Evolutionary conservation across 768 basidiomycete species (phyloP).

Genomic region (Russula sp.): DNA sequence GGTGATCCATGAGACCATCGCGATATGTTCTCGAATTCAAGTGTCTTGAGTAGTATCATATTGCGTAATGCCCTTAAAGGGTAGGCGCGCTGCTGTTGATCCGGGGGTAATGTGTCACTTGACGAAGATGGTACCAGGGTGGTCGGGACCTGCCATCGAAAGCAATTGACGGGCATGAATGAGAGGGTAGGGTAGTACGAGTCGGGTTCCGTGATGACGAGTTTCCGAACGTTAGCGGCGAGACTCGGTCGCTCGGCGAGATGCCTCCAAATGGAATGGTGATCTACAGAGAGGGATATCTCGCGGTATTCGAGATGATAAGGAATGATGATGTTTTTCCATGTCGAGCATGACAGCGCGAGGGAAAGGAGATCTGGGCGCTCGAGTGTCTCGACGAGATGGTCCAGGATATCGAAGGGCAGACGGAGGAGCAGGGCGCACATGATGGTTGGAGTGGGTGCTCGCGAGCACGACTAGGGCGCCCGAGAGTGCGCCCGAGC

Average conservation of each 20-base stretch:
- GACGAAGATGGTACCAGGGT: slow-evolving; percentile 2
- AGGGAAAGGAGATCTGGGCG: slow-evolving; percentile 22
- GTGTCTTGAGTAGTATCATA: slow-evolving; percentile 21
- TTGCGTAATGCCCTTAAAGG: slow-evolving; percentile 20
- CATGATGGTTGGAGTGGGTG: slow-evolving; percentile 2
- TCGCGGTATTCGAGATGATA: slow-evolving; percentile 27
- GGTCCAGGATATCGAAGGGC: slow-evolving; percentile 20
- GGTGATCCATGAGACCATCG: slow-evolving; percentile 22
- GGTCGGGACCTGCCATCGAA: slow-evolving; percentile 17
- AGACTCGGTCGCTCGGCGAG: slow-evolving; percentile 26
- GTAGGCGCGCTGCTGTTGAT: not conserved
- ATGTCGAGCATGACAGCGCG: slow-evolving; percentile 19
- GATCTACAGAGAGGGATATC: slow-evolving; percentile 19
- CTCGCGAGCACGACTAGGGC: not conserved
- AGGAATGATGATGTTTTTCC: slow-evolving; percentile 26
- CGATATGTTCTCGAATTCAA: slow-evolving; percentile 23
- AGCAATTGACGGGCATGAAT: not conserved
- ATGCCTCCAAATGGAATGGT: slow-evolving; percentile 21
- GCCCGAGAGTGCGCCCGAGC: not conserved
- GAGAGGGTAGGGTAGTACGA: slow-evolving; percentile 5
- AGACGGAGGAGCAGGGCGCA: slow-evolving; percentile 12
- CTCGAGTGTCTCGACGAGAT: slow-evolving; percentile 15
- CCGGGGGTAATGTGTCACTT: not conserved
- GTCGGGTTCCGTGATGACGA: slow-evolving; percentile 18
- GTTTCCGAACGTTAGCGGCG: slow-evolving; percentile 25